Percentiles rank a stretch among this genome's conserved stretches.
Conservation (phyloP, 1,284 basidiomycete genomes). For the Fistulinella staudtii region DNA sequence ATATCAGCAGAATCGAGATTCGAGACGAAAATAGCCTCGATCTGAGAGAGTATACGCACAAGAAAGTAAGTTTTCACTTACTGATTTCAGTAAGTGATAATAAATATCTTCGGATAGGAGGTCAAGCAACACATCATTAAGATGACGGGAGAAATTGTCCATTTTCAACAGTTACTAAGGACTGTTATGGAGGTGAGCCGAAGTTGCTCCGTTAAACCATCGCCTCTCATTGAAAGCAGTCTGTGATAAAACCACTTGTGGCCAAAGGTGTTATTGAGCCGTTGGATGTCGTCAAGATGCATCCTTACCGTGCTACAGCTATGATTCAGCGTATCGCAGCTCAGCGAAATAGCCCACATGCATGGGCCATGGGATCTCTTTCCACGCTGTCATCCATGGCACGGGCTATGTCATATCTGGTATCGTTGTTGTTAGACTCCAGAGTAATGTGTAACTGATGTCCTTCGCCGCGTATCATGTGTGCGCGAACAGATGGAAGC, state of each 20-base stretch:
- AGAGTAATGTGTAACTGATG: background rate
- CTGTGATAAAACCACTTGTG: conserved; percentile 37
- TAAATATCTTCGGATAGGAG: conserved; percentile 38
- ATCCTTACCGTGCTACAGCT: conserved; percentile 33
- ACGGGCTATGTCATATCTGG: conserved; percentile 78
- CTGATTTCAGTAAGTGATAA: background rate
- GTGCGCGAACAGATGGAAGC: conserved; percentile 63
- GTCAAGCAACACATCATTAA: conserved; percentile 68
- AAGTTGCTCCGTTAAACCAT: background rate
- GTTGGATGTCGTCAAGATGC: conserved; percentile 35
- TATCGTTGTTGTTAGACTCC: conserved; percentile 35
- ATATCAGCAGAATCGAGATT: conserved; percentile 95
- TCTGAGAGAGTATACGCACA: conserved; percentile 81
- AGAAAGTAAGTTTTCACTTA: conserved; percentile 57
- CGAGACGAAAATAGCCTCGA: conserved; percentile 91
- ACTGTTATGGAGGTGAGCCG: conserved; percentile 71
- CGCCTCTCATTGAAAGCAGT: conserved; percentile 30
- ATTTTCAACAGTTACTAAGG: conserved; percentile 54
- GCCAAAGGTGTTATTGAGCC: conserved; percentile 29
- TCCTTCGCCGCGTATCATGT: background rate
- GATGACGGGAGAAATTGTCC: conserved; percentile 59
- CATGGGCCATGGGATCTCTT: conserved; percentile 43
- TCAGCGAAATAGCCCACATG: conserved; percentile 40
- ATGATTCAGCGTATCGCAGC: conserved; percentile 54
- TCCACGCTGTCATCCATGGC: conserved; percentile 55